phyloP scores from a whole-genome alignment of 305 asterid genomes.

The Rubia peregrina region DNA sequence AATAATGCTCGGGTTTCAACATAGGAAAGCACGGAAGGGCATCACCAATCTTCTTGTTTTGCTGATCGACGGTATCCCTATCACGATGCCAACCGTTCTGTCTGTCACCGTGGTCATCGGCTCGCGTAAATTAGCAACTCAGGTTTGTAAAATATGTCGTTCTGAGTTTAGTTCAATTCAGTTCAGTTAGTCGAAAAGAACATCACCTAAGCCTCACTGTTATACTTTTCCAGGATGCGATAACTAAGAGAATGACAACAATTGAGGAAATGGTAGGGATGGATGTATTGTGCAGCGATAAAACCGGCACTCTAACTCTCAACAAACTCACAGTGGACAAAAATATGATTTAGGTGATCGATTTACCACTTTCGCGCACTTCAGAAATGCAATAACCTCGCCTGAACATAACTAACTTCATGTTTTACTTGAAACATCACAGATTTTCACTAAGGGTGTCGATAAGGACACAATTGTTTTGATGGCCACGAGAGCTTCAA shows the following conservation, averaged over 20 bases:
- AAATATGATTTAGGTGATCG: slow-evolving; percentile 44
- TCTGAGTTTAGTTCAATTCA: not conserved
- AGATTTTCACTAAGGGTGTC: slow-evolving; percentile 52
- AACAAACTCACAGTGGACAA: slow-evolving; percentile 68
- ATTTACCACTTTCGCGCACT: not conserved
- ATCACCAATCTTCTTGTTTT: slow-evolving; percentile 53
- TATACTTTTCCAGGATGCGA: slow-evolving; percentile 48
- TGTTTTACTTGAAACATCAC: not conserved
- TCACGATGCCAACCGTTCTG: slow-evolving; percentile 66
- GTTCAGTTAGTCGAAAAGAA: not conserved
- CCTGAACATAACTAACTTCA: not conserved
- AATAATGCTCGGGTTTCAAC: slow-evolving; percentile 39
- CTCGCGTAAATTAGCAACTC: slow-evolving; percentile 56
- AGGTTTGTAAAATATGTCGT: slow-evolving; percentile 24
- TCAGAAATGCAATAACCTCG: not conserved
- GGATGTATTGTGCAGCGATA: slow-evolving; percentile 70
- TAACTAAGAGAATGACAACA: slow-evolving; percentile 68
- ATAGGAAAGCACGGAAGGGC: slow-evolving; percentile 30
- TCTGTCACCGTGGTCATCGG: slow-evolving; percentile 66
- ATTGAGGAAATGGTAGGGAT: slow-evolving; percentile 79
- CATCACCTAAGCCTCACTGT: not conserved
- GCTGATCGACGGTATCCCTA: slow-evolving; percentile 57
- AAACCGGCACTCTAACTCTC: slow-evolving; percentile 63
- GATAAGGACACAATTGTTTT: slow-evolving; percentile 59
- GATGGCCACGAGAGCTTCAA: slow-evolving; percentile 74